These are phyloP conservation scores for Artomyces pyxidatus DNA, from an alignment of 768 basidiomycete genomes.

Conservation along the genomic window DNA sequence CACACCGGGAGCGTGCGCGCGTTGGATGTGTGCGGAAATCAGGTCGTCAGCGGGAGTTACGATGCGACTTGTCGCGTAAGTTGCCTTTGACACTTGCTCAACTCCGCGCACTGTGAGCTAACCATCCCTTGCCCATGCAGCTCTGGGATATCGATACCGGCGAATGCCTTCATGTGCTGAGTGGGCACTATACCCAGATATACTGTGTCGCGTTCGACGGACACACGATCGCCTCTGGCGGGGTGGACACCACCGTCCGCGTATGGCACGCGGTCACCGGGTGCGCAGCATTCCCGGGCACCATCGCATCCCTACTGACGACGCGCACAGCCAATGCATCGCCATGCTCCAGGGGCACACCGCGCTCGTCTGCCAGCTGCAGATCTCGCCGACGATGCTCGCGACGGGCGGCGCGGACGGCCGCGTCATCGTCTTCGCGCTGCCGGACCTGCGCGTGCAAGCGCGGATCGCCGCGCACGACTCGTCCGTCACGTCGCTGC, in stretches of 20 bases:
- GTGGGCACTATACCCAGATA: conserved; percentile 88
- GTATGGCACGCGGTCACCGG: conserved; percentile 89
- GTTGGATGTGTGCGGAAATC: conserved; percentile 78
- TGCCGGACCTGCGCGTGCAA: conserved; percentile 22
- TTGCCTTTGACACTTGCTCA: not conserved
- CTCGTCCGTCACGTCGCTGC: conserved; percentile 77
- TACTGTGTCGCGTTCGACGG: conserved; percentile 89
- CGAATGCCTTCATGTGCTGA: conserved; percentile 42
- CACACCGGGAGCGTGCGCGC: conserved; percentile 81
- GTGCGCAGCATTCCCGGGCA: conserved; percentile 26
- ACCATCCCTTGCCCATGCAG: conserved; percentile 24
- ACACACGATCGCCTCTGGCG: conserved; percentile 87
- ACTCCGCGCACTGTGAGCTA: not conserved
- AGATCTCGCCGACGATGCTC: conserved; percentile 53
- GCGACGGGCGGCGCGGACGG: conserved; percentile 91
- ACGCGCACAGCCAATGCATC: conserved; percentile 8
- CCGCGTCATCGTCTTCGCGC: conserved; percentile 59
- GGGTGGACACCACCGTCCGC: conserved; percentile 97
- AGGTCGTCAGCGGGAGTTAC: conserved; percentile 88
- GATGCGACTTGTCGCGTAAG: conserved; percentile 78
- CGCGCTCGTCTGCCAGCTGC: conserved; percentile 15
- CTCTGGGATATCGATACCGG: conserved; percentile 51
- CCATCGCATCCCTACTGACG: not conserved
- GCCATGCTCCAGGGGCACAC: conserved; percentile 16
- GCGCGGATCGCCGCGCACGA: conserved; percentile 85